Evolutionary conservation across 2,329 filamentous ascomycete species (phyloP).

Genomic region (Talaromyces sp.): DNA sequence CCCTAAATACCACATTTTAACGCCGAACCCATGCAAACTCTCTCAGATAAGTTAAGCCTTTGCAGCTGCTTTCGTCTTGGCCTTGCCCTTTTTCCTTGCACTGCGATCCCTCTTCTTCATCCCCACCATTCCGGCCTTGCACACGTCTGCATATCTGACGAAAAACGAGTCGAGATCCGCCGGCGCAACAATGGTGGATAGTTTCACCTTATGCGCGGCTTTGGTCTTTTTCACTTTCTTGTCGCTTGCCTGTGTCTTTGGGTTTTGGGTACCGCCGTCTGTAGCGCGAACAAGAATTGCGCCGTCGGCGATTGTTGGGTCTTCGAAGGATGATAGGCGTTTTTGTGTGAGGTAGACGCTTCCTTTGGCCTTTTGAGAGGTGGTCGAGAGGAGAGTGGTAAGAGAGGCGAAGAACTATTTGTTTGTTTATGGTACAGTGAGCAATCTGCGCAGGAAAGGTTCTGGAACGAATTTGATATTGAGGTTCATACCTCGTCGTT

Average conservation of each 20-base stretch:
- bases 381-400: conserved; percentile 32
- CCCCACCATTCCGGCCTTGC: conserved; percentile 80
- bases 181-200: conserved; percentile 77
- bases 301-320: conserved; percentile 45
- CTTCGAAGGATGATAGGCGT: conserved; percentile 46
- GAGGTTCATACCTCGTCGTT: conserved; percentile 38
- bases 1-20: neutral
- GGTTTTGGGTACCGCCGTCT: conserved; percentile 61
- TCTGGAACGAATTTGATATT: conserved; percentile 3
- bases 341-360: conserved; percentile 43
- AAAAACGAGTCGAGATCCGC: conserved; percentile 77
- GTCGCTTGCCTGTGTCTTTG: conserved; percentile 29
- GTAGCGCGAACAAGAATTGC: conserved; percentile 78
- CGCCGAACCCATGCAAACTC: neutral
- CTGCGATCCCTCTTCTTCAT: conserved; percentile 91
- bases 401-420: conserved; percentile 40
- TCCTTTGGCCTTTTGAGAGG: conserved; percentile 35
- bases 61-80: conserved; percentile 50
- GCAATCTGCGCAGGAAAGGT: neutral
- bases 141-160: conserved; percentile 77
- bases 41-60: conserved; percentile 21
- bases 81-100: conserved; percentile 65
- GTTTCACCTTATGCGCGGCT: conserved; percentile 58
- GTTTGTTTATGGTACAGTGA: conserved; percentile 8
- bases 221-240: conserved; percentile 38